Evolutionary conservation across 108 stramenopile species (phyloP).

Genomic region (Cyclotella baltica): DNA sequence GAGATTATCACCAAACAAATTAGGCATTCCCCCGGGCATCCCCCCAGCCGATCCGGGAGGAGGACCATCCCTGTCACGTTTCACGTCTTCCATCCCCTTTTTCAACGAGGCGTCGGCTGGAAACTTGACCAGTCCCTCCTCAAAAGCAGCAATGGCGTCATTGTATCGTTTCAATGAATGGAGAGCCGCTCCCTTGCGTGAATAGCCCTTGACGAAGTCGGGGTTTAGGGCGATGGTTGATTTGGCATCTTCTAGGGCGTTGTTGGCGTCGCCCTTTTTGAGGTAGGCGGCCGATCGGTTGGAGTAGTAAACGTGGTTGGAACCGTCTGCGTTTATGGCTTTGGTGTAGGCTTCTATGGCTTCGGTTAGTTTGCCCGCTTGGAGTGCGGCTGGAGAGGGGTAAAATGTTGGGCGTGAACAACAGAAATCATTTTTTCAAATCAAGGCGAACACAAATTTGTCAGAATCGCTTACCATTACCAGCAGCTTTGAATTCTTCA

Average conservation of each 20-base stretch:
- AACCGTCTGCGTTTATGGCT: constrained; percentile 94
- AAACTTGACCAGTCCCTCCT: constrained; percentile 90
- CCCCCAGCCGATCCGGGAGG: constrained; percentile 37
- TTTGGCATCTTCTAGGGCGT: constrained; percentile 97
- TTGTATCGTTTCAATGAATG: constrained; percentile 95
- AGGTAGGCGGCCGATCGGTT: constrained; percentile 98
- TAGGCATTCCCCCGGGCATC: constrained; percentile 54
- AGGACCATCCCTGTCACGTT: constrained; percentile 87
- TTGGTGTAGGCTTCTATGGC: constrained; percentile 97
- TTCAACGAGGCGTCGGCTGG: constrained; percentile 90
- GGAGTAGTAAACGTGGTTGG: constrained; percentile 95
- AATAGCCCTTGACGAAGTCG: constrained; percentile 92
- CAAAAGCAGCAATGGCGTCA: constrained; percentile 94
- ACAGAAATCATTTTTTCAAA: background rate
- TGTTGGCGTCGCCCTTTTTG: constrained; percentile 87
- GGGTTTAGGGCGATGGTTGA: constrained; percentile 91
- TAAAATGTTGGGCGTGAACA: background rate
- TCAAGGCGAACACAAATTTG: background rate
- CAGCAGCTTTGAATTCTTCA: constrained; percentile 51
- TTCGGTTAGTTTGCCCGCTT: constrained; percentile 88
- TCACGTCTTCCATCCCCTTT: constrained; percentile 89
- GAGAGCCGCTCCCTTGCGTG: constrained; percentile 93
- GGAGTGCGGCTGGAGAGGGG: constrained; percentile 69
- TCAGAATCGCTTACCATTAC: constrained; percentile 26
- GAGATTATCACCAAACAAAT: constrained; percentile 90